Percentiles rank a stretch among this genome's conserved stretches.
Evolutionary conservation across 2,329 filamentous ascomycete species (phyloP).

Genomic region (Exophiala sp.): DNA sequence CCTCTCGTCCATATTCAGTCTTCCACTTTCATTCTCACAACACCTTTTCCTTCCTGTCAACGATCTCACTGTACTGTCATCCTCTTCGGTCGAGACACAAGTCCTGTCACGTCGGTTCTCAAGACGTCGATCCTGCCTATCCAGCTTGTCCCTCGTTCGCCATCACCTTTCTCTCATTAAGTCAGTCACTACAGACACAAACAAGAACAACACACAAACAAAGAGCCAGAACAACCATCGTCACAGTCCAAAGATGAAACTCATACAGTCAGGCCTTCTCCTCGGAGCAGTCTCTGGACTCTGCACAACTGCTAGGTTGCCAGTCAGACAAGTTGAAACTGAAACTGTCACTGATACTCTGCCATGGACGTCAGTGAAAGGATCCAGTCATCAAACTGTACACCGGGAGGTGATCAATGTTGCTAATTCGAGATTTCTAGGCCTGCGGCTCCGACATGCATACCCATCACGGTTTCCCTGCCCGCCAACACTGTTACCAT

Average conservation of each 20-base stretch:
- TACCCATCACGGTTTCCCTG: conserved; percentile 13
- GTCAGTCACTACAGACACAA: not conserved
- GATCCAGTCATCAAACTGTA: too few species aligned
- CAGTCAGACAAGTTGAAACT: conserved; percentile 10
- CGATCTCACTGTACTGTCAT: too few species aligned
- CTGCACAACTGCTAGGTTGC: conserved; percentile 16
- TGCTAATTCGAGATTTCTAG: conserved; percentile 5
- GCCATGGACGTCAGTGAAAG: too few species aligned
- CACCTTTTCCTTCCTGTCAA: too few species aligned
- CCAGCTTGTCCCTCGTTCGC: too few species aligned
- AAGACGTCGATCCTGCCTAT: too few species aligned
- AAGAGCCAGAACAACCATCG: not conserved
- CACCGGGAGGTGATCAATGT: not conserved
- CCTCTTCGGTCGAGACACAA: too few species aligned
- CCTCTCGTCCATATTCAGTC: too few species aligned
- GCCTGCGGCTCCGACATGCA: conserved; percentile 14
- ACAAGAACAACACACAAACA: not conserved
- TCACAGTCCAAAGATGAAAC: conserved; percentile 14
- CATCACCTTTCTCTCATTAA: too few species aligned
- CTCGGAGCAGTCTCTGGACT: conserved; percentile 8
- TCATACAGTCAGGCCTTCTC: conserved; percentile 3
- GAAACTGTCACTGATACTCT: too few species aligned
- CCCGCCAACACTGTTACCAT: conserved; percentile 4
- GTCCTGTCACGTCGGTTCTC: too few species aligned
- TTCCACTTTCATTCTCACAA: too few species aligned